Conservation (phyloP, 2,329 filamentous ascomycete genomes). For the Sphaerostilbella broomeana region DNA sequence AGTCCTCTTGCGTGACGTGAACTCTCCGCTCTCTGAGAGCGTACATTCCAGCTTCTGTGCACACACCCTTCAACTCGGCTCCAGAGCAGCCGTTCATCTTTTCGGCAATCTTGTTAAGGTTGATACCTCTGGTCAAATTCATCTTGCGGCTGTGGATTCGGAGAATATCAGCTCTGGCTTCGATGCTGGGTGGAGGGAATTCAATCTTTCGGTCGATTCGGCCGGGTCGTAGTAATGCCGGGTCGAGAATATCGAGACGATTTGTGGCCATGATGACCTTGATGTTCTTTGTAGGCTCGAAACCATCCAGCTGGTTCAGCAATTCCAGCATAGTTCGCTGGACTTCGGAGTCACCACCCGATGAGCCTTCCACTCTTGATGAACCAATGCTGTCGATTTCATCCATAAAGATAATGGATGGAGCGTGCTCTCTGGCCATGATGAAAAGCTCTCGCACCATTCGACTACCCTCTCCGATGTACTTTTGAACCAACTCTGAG, state of each 20-base stretch:
- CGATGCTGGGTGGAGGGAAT: conserved; percentile 92
- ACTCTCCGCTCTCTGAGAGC: conserved; percentile 90
- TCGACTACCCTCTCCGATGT: conserved; percentile 94
- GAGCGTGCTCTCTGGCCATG: conserved; percentile 96
- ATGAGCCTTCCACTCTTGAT: conserved; percentile 90
- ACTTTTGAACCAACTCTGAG: conserved; percentile 96
- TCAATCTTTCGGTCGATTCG: conserved; percentile 99
- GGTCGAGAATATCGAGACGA: conserved; percentile 93
- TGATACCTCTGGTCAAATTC: conserved; percentile 96
- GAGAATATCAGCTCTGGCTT: conserved; percentile 94
- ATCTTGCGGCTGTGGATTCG: conserved; percentile 97
- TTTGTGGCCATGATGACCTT: conserved; percentile 99
- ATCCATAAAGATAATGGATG: conserved; percentile 99
- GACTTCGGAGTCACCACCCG: conserved; percentile 93
- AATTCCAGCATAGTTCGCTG: conserved; percentile 98
- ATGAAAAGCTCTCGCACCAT: conserved; percentile 99
- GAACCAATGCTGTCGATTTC: conserved; percentile 99
- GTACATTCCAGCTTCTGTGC: conserved; percentile 98
- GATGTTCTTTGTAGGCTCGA: conserved; percentile 99
- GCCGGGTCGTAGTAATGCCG: conserved; percentile 87
- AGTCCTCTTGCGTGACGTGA: conserved; percentile 98
- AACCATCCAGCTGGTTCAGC: conserved; percentile 95
- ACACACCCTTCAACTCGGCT: conserved; percentile 96
- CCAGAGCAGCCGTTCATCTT: conserved; percentile 99
- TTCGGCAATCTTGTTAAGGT: conserved; percentile 96